phyloP scores from a whole-genome alignment of 2,329 filamentous ascomycete species.

The Exophiala sideris region DNA sequence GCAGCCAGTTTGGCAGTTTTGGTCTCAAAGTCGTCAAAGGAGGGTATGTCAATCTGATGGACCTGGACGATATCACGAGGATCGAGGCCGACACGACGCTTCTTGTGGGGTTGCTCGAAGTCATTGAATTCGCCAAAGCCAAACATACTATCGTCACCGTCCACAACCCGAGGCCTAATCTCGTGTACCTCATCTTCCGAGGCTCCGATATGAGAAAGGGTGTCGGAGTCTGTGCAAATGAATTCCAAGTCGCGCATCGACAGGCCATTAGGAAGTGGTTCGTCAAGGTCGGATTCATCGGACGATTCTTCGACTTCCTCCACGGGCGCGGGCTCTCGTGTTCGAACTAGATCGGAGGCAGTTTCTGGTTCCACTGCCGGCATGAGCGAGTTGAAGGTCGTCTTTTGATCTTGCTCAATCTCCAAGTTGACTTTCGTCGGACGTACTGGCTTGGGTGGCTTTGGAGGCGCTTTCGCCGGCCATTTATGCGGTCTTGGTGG shows the following conservation, averaged over 20 bases:
- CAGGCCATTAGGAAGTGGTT: conserved; percentile 63
- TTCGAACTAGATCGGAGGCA: conserved; percentile 34
- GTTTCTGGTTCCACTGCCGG: conserved; percentile 10
- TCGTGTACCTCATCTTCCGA: conserved; percentile 34
- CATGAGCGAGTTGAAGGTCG: conserved; percentile 69
- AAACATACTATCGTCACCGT: conserved; percentile 58
- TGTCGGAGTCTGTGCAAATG: conserved; percentile 81
- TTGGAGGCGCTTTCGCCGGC: conserved; percentile 72
- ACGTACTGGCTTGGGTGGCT: conserved; percentile 75
- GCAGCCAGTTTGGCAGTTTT: conserved; percentile 71
- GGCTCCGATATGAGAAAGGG: conserved; percentile 54
- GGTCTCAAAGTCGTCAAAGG: conserved; percentile 76
- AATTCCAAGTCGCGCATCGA: conserved; percentile 78
- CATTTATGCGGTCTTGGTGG: conserved; percentile 73
- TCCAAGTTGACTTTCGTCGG: conserved; percentile 88
- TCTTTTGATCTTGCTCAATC: conserved; percentile 79
- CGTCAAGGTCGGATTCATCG: conserved; percentile 57
- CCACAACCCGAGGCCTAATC: conserved; percentile 22
- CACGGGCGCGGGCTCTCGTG: conserved; percentile 38
- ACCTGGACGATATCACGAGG: conserved; percentile 48
- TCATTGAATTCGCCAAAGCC: conserved; percentile 49
- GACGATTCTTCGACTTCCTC: conserved; percentile 49
- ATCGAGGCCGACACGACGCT: conserved; percentile 55
- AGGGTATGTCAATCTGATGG: conserved; percentile 62
- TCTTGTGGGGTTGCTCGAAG: conserved; percentile 58